Percentiles rank a stretch among this genome's conserved stretches.
These are phyloP conservation scores for Penicillium argentinense DNA, from an alignment of 495 filamentous ascomycete genomes.

Conservation along the genomic window DNA sequence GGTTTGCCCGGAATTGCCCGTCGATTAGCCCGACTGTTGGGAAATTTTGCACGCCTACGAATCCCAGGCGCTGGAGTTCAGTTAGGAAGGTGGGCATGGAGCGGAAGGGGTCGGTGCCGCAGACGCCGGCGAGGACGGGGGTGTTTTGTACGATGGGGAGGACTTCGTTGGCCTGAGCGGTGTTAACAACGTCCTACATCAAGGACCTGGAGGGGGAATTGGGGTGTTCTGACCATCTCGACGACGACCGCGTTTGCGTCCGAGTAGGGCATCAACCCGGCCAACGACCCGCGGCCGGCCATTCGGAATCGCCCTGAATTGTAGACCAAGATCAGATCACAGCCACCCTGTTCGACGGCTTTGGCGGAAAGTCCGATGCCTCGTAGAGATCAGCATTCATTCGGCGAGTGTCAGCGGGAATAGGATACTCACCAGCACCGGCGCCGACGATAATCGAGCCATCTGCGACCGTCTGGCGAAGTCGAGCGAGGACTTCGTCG, in stretches of 20 bases:
- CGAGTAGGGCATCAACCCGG: slow-evolving; percentile 70
- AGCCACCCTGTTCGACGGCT: slow-evolving; percentile 64
- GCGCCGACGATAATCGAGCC: slow-evolving; percentile 63
- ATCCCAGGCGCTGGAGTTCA: slow-evolving; percentile 58
- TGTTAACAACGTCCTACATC: no score
- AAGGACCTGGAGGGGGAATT: neutral
- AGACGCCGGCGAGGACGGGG: slow-evolving; percentile 65
- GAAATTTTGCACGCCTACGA: slow-evolving; percentile 71
- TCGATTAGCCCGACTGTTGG: slow-evolving; percentile 72
- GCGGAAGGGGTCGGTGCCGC: slow-evolving; percentile 65
- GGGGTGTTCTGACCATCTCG: slow-evolving; percentile 70
- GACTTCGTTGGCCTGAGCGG: slow-evolving; percentile 51
- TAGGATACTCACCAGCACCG: slow-evolving; percentile 53
- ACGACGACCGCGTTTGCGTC: slow-evolving; percentile 69
- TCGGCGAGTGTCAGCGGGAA: neutral
- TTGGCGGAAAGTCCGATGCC: slow-evolving; percentile 72
- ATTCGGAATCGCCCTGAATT: slow-evolving; percentile 73
- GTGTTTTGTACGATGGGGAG: slow-evolving; percentile 59
- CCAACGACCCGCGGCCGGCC: slow-evolving; percentile 69
- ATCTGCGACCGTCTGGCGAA: slow-evolving; percentile 51
- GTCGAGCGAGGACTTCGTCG: slow-evolving; percentile 53
- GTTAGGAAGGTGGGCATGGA: slow-evolving; percentile 55
- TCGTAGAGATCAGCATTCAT: slow-evolving; percentile 13
- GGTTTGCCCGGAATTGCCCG: slow-evolving; percentile 60
- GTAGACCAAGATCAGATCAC: slow-evolving; percentile 70